Evolutionary conservation across 257 asterid species (phyloP).

Genomic region (Penstemon eatonii): DNA sequence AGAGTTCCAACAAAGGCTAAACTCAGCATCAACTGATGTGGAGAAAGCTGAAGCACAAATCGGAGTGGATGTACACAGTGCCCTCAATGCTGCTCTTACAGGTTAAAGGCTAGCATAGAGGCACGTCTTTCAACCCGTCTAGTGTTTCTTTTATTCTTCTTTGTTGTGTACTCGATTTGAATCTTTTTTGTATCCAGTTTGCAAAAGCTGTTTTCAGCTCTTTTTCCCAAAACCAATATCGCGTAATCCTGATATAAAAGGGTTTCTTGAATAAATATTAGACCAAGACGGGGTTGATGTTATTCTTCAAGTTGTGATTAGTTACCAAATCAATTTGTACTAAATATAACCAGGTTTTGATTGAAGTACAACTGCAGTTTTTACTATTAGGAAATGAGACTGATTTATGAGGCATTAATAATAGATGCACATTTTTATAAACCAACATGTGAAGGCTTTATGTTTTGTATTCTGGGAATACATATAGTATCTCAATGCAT

Average conservation of each 20-base stretch:
- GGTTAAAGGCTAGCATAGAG: slow-evolving; percentile 36
- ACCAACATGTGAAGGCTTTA: too few relatives aligned
- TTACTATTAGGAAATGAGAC: too few relatives aligned
- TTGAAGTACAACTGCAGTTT: neutral
- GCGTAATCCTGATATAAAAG: slow-evolving; percentile 19
- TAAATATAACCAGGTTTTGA: neutral
- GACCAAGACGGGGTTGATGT: slow-evolving; percentile 23
- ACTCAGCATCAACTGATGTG: slow-evolving; percentile 65
- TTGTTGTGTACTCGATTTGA: slow-evolving; percentile 24
- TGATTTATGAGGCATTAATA: too few relatives aligned
- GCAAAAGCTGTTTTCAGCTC: slow-evolving; percentile 32
- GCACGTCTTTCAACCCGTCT: neutral
- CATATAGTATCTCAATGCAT: too few relatives aligned
- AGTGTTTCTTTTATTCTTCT: slow-evolving; percentile 1
- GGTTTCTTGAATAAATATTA: slow-evolving; percentile 40
- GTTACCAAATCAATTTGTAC: neutral
- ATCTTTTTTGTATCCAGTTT: slow-evolving; percentile 28
- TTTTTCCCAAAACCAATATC: slow-evolving; percentile 17
- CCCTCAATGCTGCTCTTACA: slow-evolving; percentile 79
- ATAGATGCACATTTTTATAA: too few relatives aligned
- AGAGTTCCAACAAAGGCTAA: slow-evolving; percentile 73
- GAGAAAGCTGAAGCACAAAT: slow-evolving; percentile 94
- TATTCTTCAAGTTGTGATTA: slow-evolving; percentile 15
- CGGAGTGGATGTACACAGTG: slow-evolving; percentile 81
- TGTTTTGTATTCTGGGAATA: too few relatives aligned